Conservation (phyloP, 192 early-diverging fungal genomes). For the Umbelopsis vinacea region DNA sequence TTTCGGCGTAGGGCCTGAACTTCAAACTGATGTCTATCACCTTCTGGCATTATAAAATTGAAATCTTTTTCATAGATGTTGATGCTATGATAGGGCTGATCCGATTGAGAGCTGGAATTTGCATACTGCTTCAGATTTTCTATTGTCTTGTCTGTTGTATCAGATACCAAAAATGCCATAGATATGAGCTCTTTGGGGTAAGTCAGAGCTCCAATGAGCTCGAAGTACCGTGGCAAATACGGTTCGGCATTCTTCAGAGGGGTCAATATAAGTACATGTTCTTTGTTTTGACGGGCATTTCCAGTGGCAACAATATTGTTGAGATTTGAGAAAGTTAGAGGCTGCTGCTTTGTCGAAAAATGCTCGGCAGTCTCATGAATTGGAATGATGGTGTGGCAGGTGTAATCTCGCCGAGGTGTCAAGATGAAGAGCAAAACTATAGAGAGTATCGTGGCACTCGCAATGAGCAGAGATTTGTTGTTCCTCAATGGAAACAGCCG, state of each 20-base stretch:
- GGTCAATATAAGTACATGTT: slow-evolving; percentile 56
- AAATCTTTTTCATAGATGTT: slow-evolving; percentile 63
- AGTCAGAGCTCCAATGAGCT: slow-evolving; percentile 49
- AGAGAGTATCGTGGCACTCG: background rate
- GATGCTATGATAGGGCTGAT: slow-evolving; percentile 44
- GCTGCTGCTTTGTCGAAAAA: slow-evolving; percentile 10
- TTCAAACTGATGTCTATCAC: slow-evolving; percentile 56
- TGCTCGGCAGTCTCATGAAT: slow-evolving; percentile 19
- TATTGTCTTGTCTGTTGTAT: slow-evolving; percentile 59
- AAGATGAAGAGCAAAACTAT: background rate
- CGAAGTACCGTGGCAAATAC: slow-evolving; percentile 60
- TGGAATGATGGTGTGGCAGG: background rate
- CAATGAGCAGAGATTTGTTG: background rate
- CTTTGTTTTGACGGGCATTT: slow-evolving; percentile 29
- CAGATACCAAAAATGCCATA: slow-evolving; percentile 60
- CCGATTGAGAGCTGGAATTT: slow-evolving; percentile 14
- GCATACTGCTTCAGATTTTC: slow-evolving; percentile 45
- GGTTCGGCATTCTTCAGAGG: slow-evolving; percentile 61
- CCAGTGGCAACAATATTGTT: slow-evolving; percentile 29
- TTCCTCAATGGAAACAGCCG: background rate
- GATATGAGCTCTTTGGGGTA: slow-evolving; percentile 58
- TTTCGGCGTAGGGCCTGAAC: slow-evolving; percentile 55
- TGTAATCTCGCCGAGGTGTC: background rate
- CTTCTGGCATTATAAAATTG: slow-evolving; percentile 53
- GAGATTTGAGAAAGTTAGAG: slow-evolving; percentile 31